Evolutionary conservation across 768 basidiomycete genomes (phyloP), one percentile per base, ranked within the genome.

Genomic region (Lactarius evosmus): DNA sequence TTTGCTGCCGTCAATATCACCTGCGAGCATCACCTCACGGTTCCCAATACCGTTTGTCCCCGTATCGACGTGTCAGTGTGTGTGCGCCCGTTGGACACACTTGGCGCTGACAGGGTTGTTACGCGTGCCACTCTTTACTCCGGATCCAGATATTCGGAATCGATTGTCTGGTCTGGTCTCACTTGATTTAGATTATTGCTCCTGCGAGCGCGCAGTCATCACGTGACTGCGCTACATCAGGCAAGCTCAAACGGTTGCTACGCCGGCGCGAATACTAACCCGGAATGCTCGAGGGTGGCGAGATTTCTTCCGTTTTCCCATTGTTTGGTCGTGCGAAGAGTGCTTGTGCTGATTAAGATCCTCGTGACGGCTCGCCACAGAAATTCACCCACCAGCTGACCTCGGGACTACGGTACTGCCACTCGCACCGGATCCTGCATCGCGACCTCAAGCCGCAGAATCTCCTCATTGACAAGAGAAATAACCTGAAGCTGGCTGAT

Each of bases 331-430:
- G 46, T 46, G 17, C 52, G 46, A 16, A 33, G 29, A 33, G 33
- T 60, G 44, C 11, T n/a, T 34, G 59, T 44, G 33, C 58, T 56
- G 34, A 60, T 50, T 49, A 19, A 4, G 62, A 60, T 40, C 53
- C 61, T 38, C 46, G 34, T 62, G 52, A 60, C 68, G 67, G n/a
- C n/a, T n/a, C n/a, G n/a, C 41, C 58, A 27, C 75, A 98, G 96
- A 95, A 93, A 91, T 97, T 98, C 79, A 94, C 94, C 57, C 86
- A 89, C 73, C 96, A 99, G 74, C 84, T 99, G 66, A 86, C 86
- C 68, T 88, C 90, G 56, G 97, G 97, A 6, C 80, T 99, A 29
- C 82, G 94, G 69, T 83, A 80, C 71, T 80, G 82, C 69, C 83
- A 84, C 67, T 78, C 82, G 19, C 81, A 82, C 61, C 78, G 83